A percentile compares a stretch with the other conserved stretches of the same genome.
These are phyloP conservation scores for Penicillium sumatraense DNA, from an alignment of 2,329 filamentous ascomycete genomes.

Conservation along the genomic window DNA sequence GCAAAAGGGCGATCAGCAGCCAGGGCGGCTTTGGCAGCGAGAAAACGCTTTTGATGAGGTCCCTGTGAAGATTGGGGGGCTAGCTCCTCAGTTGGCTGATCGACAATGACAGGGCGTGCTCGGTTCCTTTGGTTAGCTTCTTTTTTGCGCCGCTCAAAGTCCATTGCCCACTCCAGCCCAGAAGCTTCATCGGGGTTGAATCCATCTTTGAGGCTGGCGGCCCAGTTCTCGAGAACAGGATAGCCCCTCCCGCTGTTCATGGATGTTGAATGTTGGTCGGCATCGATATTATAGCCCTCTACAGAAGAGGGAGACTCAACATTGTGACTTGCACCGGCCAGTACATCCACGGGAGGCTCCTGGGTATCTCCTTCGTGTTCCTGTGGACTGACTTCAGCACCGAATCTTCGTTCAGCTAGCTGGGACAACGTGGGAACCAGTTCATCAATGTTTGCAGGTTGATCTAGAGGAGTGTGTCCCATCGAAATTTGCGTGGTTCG, in stretches of 20 bases:
- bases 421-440: conserved; percentile 15
- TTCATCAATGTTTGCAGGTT: not conserved
- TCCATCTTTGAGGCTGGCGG: conserved; percentile 21
- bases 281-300: not conserved
- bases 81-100: not conserved
- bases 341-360: not conserved
- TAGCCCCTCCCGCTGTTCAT: conserved; percentile 27
- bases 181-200: not conserved
- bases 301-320: not conserved
- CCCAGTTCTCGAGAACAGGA: conserved; percentile 29
- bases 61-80: conserved; percentile 1
- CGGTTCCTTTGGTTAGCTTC: conserved; percentile 21
- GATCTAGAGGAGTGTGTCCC: not conserved
- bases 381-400: not conserved
- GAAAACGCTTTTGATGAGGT: conserved; percentile 20
- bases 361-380: not conserved
- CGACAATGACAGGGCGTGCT: not conserved
- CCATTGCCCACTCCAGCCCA: conserved; percentile 25
- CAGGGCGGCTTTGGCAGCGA: conserved; percentile 25
- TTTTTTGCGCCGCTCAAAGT: conserved; percentile 28
- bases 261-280: not conserved
- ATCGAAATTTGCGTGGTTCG: conserved; percentile 19
- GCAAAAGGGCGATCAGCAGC: conserved; percentile 3
- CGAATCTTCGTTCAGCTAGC: conserved; percentile 22
- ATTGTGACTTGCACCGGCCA: not conserved